Base-by-base conservation (phyloP, 768 basidiomycete species). In the Tricholoma sp. region DNA sequence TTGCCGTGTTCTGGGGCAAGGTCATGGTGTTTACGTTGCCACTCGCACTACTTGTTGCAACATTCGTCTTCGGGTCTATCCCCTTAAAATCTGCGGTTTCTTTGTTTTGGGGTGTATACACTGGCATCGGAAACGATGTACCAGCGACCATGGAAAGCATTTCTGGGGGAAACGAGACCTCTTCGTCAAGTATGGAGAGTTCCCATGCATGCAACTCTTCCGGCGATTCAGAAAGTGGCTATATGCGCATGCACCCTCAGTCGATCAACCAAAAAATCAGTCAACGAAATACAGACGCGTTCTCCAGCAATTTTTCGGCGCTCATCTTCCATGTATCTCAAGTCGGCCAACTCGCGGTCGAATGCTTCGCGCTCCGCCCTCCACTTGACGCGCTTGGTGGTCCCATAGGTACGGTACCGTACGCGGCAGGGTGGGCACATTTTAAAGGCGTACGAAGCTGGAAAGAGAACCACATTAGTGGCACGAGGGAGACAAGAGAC, bases 321-420 rank as follows among this genome's bases (percentile, higher is more conserved):
- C 54, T 67, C 62, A 55, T 79, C 76, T 61, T 81, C 77, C 56
- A 67, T 67, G n/a, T 52, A 66, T 4, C 76, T 63, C 14, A 76
- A 62, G 8, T 61, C 66, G 9, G 71, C 67, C 54, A 81, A 65
- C 57, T 79, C 77, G 0, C 67, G 64, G n/a, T 79, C 70, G 12
- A 73, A 75, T 12, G 71, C 70, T 56, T 71, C 71, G 31, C 80
- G 74, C 59, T 79, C 78, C 12, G 71, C 69, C 62, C 76, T 80
- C 79, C 78, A 79, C 60, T 82, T 84, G 2, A 73, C 73, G 16
- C 82, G 78, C 64, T 82, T 84, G 1, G 80, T 82, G 50, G 68
- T 79, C 0, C 82, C 81, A 55, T 84, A 83, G 32, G 64, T 70
- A 50, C 79, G 75, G 65, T 83, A 83, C 8, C 79, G 72, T 31